Percentiles rank a stretch among this genome's conserved stretches.
Evolutionary conservation across 805 yeast species (phyloP).

Genomic region (Metschnikowia dekortorum): DNA sequence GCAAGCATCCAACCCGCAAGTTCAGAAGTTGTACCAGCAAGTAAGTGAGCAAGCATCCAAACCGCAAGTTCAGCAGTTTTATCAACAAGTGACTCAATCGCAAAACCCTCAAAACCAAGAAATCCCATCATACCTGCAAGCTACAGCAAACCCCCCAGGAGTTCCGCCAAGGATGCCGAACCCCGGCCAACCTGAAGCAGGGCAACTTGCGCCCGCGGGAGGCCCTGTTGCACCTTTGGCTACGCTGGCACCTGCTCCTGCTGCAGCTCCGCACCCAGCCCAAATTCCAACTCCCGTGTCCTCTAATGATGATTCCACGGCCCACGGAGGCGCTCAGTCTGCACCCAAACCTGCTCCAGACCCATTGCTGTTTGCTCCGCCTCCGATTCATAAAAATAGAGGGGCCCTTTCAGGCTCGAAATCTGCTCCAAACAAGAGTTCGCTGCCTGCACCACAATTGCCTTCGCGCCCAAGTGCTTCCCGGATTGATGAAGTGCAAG

Average conservation of each 20-base stretch:
- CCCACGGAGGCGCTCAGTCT: not conserved
- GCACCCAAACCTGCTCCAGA: conserved; percentile 26
- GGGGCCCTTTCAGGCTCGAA: not conserved
- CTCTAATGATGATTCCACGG: not conserved
- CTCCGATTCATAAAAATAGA: conserved; percentile 32
- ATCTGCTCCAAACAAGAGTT: not conserved
- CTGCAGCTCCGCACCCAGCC: not conserved
- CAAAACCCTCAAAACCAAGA: not conserved
- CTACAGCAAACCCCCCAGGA: not conserved
- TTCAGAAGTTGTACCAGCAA: conserved; percentile 3
- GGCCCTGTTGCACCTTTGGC: not conserved
- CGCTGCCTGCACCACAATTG: conserved; percentile 1
- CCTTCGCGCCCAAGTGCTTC: conserved; percentile 4
- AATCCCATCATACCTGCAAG: not conserved
- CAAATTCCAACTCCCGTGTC: not conserved
- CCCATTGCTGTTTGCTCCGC: conserved; percentile 37
- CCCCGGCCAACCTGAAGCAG: not conserved
- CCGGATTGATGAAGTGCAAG: not conserved
- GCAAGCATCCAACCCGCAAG: not conserved
- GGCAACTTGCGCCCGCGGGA: not conserved
- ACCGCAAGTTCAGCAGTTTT: not conserved
- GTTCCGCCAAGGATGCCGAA: not conserved
- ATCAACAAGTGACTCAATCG: not conserved
- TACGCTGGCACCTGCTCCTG: not conserved
- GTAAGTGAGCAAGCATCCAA: not conserved